A percentile compares a stretch with the other conserved stretches of the same genome.
Evolutionary conservation across 139 green algal species (phyloP).

Genomic region (Chlorella ohadii): DNA sequence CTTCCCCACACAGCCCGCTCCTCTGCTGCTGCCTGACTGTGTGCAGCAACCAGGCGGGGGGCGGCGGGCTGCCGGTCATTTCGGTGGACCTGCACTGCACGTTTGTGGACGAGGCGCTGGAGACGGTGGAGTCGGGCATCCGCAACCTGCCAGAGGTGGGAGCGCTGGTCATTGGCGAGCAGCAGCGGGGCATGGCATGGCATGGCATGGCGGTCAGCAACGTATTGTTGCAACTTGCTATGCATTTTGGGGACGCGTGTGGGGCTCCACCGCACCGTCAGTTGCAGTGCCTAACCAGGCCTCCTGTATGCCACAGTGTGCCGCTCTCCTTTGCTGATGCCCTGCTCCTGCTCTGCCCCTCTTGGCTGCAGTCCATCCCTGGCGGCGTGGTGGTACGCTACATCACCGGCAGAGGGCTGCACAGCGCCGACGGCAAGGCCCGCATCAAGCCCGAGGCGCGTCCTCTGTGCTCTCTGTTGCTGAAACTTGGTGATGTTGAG

Average conservation of each 20-base stretch:
- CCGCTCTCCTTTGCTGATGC: background rate
- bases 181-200: no score
- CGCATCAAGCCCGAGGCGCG: slow-evolving; percentile 26
- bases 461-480: background rate
- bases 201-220: no score
- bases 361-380: slow-evolving; percentile 23
- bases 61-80: slow-evolving; percentile 7
- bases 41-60: slow-evolving; percentile 12
- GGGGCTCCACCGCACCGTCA: no score
- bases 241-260: no score
- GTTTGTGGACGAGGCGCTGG: slow-evolving; percentile 20
- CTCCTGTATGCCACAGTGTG: no score
- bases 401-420: slow-evolving; percentile 35
- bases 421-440: slow-evolving; percentile 14
- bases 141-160: slow-evolving; percentile 16
- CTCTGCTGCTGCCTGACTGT: no score
- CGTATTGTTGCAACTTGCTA: no score
- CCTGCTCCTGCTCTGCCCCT: background rate
- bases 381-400: slow-evolving; percentile 34
- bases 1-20: no score
- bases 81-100: slow-evolving; percentile 30
- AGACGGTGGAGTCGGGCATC: slow-evolving; percentile 14
- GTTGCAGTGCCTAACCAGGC: no score
- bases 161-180: background rate
- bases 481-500: no score